Conservation (phyloP, 2,329 filamentous ascomycete species). For the Onygena corvina region DNA sequence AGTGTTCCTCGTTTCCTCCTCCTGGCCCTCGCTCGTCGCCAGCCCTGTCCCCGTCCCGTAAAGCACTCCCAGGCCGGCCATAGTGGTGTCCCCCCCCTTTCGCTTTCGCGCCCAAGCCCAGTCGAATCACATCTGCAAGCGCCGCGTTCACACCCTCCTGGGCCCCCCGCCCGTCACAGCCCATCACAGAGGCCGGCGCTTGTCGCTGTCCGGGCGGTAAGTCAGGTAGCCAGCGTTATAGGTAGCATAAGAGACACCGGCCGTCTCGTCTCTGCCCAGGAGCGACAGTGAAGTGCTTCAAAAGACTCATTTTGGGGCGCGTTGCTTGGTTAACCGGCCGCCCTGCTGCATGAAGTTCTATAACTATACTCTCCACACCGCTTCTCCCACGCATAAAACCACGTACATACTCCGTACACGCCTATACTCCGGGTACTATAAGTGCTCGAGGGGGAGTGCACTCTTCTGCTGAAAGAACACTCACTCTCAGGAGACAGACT, state of each 20-base stretch:
- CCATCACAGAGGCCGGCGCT: slow-evolving; percentile 1
- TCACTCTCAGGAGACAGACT: no score
- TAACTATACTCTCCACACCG: slow-evolving; percentile 1
- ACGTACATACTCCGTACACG: no score
- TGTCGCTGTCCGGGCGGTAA: slow-evolving; percentile 5
- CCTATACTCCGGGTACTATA: no score
- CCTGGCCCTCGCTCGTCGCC: no score
- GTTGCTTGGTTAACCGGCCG: slow-evolving; percentile 4
- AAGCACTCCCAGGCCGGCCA: background rate
- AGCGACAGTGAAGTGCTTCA: background rate
- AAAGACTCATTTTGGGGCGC: background rate
- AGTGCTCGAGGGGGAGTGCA: no score
- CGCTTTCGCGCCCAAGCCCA: background rate
- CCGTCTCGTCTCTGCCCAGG: no score
- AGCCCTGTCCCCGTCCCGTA: background rate
- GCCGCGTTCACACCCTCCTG: background rate
- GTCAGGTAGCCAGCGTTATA: background rate
- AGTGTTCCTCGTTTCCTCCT: no score
- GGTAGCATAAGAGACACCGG: background rate
- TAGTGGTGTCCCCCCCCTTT: background rate
- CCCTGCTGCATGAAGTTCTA: background rate
- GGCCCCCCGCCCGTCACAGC: no score
- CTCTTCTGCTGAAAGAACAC: no score
- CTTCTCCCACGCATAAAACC: background rate
- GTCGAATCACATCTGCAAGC: slow-evolving; percentile 4